Evolutionary conservation across 768 basidiomycete species (phyloP).

Genomic region (Pulveroboletus ravenelii): DNA sequence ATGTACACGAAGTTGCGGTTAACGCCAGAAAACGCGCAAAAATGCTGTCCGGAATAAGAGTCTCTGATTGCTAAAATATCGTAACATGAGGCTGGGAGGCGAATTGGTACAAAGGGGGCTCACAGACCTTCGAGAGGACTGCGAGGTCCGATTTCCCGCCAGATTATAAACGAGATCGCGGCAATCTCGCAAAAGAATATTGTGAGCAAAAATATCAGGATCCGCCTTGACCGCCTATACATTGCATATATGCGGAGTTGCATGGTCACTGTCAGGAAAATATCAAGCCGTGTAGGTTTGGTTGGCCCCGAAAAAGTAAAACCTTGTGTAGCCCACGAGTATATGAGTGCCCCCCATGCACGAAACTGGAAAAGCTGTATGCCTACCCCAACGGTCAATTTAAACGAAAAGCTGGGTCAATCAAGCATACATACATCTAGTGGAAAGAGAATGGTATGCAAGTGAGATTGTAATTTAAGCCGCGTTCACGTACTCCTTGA

Average conservation of each 20-base stretch:
- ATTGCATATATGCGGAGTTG: slow-evolving; percentile 32
- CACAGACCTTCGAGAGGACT: slow-evolving; percentile 21
- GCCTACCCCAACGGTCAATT: slow-evolving; percentile 12
- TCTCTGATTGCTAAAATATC: slow-evolving; percentile 7
- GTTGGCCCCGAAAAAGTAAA: neutral
- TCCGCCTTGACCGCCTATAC: slow-evolving; percentile 24
- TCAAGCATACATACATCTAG: slow-evolving; percentile 19
- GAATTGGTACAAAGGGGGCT: neutral
- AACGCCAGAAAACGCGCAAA: slow-evolving; percentile 25
- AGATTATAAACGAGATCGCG: slow-evolving; percentile 25
- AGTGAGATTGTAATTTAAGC: neutral
- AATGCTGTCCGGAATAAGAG: slow-evolving; percentile 1
- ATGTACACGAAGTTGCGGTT: slow-evolving; percentile 20
- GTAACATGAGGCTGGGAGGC: neutral
- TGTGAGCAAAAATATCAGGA: slow-evolving; percentile 16
- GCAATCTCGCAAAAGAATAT: slow-evolving; percentile 22
- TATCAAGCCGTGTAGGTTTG: slow-evolving; percentile 1
- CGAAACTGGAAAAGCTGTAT: slow-evolving; percentile 28
- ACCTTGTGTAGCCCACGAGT: slow-evolving; percentile 32
- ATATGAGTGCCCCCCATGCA: slow-evolving; percentile 30
- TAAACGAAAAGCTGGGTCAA: neutral
- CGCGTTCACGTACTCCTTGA: slow-evolving; percentile 21
- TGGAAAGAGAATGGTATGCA: neutral
- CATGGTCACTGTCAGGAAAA: slow-evolving; percentile 24
- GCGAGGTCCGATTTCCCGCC: slow-evolving; percentile 21